These are phyloP conservation scores for Yarrowia divulgata DNA, from an alignment of 805 yeast species.

Conservation along the genomic window DNA sequence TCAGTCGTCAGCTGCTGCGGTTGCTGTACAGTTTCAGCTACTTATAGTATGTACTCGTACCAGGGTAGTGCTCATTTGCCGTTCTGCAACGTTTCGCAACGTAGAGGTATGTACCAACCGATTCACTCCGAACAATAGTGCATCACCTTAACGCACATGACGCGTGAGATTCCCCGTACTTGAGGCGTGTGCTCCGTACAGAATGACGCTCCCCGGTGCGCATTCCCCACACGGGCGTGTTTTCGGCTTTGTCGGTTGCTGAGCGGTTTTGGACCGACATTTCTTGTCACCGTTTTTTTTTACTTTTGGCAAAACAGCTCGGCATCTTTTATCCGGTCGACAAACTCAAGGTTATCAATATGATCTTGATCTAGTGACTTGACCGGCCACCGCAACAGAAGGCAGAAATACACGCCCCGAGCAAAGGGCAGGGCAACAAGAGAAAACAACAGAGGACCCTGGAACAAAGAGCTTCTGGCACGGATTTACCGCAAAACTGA, in stretches of 20 bases:
- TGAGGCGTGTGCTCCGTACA: background rate
- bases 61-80: no score
- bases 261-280: background rate
- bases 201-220: background rate
- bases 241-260: background rate
- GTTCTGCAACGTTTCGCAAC: no score
- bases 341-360: constrained; percentile 19
- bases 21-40: no score
- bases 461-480: background rate
- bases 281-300: background rate
- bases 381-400: background rate
- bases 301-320: background rate
- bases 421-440: background rate
- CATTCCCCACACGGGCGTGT: background rate
- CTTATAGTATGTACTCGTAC: no score
- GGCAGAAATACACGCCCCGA: background rate
- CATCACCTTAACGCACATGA: constrained; percentile 8
- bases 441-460: background rate
- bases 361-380: constrained; percentile 18
- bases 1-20: background rate
- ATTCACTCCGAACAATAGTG: background rate
- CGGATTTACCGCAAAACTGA: constrained; percentile 2
- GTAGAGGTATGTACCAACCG: no score
- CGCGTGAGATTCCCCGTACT: background rate
- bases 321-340: constrained; percentile 17